phyloP scores from a whole-genome alignment of 2,329 filamentous ascomycete genomes.

The Stromatinia cepivora region DNA sequence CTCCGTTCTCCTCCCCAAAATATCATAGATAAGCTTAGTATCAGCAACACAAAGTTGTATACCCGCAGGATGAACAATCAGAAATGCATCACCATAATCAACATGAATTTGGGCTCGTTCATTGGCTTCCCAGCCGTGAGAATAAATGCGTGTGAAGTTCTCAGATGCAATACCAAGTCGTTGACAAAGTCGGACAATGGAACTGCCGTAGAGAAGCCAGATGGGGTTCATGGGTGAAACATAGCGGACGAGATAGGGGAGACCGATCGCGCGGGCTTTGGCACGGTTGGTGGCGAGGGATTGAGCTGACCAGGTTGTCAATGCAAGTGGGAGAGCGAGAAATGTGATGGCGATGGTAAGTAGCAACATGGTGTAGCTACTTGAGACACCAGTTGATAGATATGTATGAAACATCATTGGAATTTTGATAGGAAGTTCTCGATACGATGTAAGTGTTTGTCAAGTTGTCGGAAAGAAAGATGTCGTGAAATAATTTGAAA shows the following conservation, averaged over 20 bases:
- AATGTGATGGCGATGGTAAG: background rate
- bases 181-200: background rate
- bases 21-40: background rate
- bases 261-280: background rate
- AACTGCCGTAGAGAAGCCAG: slow-evolving; percentile 19
- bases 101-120: background rate
- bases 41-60: slow-evolving; percentile 8
- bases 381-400: too few relatives aligned
- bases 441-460: background rate
- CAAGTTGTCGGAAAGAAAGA: background rate
- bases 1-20: background rate
- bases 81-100: slow-evolving; percentile 11
- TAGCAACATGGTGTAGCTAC: background rate
- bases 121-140: slow-evolving; percentile 16
- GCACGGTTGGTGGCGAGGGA: background rate
- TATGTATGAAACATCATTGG: background rate
- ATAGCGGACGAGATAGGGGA: background rate
- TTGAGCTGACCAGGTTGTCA: background rate
- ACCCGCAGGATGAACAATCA: background rate
- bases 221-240: slow-evolving; percentile 5
- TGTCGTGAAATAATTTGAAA: background rate
- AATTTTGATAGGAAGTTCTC: background rate
- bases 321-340: background rate
- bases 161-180: background rate
- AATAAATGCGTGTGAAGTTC: slow-evolving; percentile 5